Evolutionary conservation across 1,284 basidiomycete species (phyloP), one percentile per base, ranked within the genome.

Genomic region (Marasmius sp.): DNA sequence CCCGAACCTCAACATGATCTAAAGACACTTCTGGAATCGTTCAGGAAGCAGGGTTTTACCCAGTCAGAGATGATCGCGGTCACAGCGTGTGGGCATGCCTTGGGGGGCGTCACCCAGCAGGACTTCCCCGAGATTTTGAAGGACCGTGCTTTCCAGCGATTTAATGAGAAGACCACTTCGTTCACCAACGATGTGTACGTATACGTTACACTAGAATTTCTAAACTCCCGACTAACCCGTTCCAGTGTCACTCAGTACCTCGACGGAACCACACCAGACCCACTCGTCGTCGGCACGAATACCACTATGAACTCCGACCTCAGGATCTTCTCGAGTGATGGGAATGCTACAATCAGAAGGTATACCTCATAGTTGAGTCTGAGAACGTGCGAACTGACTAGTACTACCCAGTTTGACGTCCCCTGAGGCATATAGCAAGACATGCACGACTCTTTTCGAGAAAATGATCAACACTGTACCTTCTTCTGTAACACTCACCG

Each of bases 31-130:
- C 73, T 64, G 9, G 71, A 72, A 49, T 73, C 67, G 36, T 80
- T 79, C 65, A 66, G 71, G 18, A 71, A 71, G 20, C 73, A 75
- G 66, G 78, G 78, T 2, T 80, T 79, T 62, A 74, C 67, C 14
- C 63, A 66, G 10, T 60, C 67, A 6, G 78, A 80, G 57, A 80
- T 80, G 79, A 80, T 80, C 61, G 70, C 71, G 41, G 71, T 79
- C 34, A 74, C 77, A 36, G 77, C 78, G 3, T 80, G 79, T 62
- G 79, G 79, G 3, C 79, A 80, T 63, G 75, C 66, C 7, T 58
- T 66, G 57, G 56, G 59, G 64, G 76, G 77, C 37, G 76, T 80
- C 6, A 70, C 74, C 36, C 72, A 71, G 60, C 59, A 69, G 14
- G 77, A 78, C 59, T 79, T 79, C 59, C 77, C 79, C 8, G 64